Base-by-base conservation (phyloP, 2,329 filamentous ascomycete species). In the Sclerotinia borealis region DNA sequence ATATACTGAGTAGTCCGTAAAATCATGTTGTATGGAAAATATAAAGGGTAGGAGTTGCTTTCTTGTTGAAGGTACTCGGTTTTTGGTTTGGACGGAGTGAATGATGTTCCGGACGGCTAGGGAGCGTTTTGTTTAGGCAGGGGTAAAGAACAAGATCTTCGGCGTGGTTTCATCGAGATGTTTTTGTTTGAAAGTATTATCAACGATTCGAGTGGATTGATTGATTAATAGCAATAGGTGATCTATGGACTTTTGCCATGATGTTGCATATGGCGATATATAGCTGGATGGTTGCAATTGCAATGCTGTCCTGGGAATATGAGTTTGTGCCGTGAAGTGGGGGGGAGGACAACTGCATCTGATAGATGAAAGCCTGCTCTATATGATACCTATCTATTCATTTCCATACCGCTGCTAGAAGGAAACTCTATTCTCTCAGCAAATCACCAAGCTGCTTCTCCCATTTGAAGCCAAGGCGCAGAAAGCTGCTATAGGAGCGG, bases 1-100 rank as follows among this genome's bases (percentile, higher is more conserved):
- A 37, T 27, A 37, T 17, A n/a, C n/a, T n/a, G n/a, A n/a, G n/a
- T n/a, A 41, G n/a, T 22, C 36, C 60, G 60, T 27, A 63, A 34
- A 63, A 58, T 63, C 60, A 63, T 63, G 34, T 41, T 43, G 43
- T 25, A 4, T 34, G 27, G n/a, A 31, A 19, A 17, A 17, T 19
- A 19, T 25, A 47, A 9, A 45, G 41, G 5, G 4, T n/a, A 11
- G 25, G 25, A 4, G 8, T 19, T 34, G 27, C 25, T n/a, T 34
- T 49, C 49, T 36, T 17, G 13, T 31, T 19, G 19, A 13, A 22
- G 11, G 25, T 13, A 25, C 37, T 11, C 36, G 25, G 34, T 52
- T 22, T 52, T 31, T 37, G 25, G 17, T 60, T 51, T 59, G 39
- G 47, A 17, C 19, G 37, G 45, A 39, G 34, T 41, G 22, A 41